Base-by-base conservation (phyloP, 306 rosid genomes). In the Styphnolobium japonicum region DNA sequence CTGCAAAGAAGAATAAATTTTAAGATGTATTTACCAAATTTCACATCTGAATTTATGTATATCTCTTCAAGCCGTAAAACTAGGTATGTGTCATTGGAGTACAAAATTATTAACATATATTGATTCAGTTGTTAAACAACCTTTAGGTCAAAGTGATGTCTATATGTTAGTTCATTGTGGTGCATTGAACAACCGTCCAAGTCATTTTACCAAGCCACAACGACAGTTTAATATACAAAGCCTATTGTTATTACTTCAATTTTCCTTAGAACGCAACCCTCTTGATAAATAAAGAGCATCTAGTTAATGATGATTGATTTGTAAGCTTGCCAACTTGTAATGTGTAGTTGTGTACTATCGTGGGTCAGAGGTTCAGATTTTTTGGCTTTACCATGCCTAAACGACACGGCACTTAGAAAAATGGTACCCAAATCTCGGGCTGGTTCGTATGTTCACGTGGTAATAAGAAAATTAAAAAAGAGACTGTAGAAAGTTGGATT, bases 311-410 rank as follows among this genome's bases (percentile, higher is more conserved):
- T 14, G 22, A 18, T 19, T 65, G 21, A 22, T 66, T 66, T 77
- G 75, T 53, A 64, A 36, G 34, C 56, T 71, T 49, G 71, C 65
- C 72, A 56, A 70, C 72, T 23, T 57, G 22, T 11, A 49, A 80
- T 61, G 36, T 48, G 55, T 4, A 1, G 49, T 45, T 15, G 67
- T 37, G 37, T 63, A 62, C n/a, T 22, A 22, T 7, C 14, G 75
- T 78, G 60, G 69, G 69, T 67, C 75, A 39, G 68, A 25, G 5
- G 23, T 15, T 25, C 23, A 15, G 25, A 23, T 43, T 45, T 27
- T 37, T 31, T 67, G 15, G 15, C 29, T n/a, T n/a, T n/a, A 34
- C 25, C 5, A 53, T 53, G 4, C 23, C 11, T 37, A 37, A 37
- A 37, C 9, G 42, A 37, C 42, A 37, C 40, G 42, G 10, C 42